Evolutionary conservation across 306 rosid species (phyloP).

Genomic region (Medicago lupulina): DNA sequence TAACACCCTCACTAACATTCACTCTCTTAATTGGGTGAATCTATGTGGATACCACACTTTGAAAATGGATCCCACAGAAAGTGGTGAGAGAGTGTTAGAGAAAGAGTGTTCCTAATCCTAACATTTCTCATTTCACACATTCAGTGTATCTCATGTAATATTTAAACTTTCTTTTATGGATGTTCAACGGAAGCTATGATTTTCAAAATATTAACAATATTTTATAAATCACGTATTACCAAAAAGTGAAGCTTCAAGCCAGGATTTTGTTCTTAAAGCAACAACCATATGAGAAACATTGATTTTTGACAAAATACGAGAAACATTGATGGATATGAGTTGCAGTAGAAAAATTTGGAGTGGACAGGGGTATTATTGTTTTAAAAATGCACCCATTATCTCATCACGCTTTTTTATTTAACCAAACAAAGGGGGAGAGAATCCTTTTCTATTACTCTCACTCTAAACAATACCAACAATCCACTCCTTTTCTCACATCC

Average conservation of each 20-base stretch:
- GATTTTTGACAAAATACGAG: too few species aligned
- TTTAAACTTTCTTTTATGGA: not conserved
- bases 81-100: too few species aligned
- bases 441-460: not conserved
- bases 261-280: not conserved
- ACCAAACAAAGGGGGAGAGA: not conserved
- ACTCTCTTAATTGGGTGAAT: too few species aligned
- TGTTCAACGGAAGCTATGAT: not conserved
- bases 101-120: too few species aligned
- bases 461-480: not conserved
- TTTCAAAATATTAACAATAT: not conserved
- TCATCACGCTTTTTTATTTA: not conserved
- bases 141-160: not conserved
- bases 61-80: too few species aligned
- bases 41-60: too few species aligned
- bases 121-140: not conserved
- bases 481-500: not conserved
- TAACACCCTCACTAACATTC: too few species aligned
- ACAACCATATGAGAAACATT: not conserved
- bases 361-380: not conserved
- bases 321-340: not conserved
- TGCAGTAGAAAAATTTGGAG: not conserved
- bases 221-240: not conserved
- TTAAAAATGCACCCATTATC: not conserved
- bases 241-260: not conserved